These are phyloP conservation scores for Trichophyton benhamiae DNA, from an alignment of 2,329 filamentous ascomycete genomes.

Conservation along the genomic window DNA sequence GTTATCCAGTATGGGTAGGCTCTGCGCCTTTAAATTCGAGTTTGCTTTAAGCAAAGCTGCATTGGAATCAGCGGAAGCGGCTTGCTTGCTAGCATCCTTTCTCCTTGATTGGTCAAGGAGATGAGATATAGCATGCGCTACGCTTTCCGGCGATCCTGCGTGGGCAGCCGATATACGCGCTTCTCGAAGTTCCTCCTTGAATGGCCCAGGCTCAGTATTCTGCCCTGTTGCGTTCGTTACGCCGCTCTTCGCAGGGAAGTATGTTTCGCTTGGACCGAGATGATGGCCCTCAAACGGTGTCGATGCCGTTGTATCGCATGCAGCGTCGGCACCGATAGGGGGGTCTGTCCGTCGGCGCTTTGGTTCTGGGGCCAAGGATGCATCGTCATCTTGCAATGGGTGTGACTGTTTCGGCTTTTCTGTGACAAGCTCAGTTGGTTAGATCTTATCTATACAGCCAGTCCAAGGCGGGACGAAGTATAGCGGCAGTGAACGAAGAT, in stretches of 20 bases:
- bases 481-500: background rate
- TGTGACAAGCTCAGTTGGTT: background rate
- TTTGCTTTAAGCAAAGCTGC: conserved; percentile 29
- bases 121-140: conserved; percentile 30
- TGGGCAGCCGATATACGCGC: conserved; percentile 13
- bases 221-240: background rate
- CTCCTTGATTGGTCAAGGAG: conserved; percentile 35
- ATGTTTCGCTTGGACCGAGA: background rate
- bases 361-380: conserved; percentile 23
- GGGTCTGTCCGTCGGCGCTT: conserved; percentile 32
- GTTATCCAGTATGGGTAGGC: conserved; percentile 49
- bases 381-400: conserved; percentile 22
- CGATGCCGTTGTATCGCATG: background rate
- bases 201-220: background rate
- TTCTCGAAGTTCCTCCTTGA: conserved; percentile 13
- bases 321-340: conserved; percentile 17
- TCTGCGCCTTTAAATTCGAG: conserved; percentile 43
- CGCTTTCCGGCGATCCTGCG: conserved; percentile 16
- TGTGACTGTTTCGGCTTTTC: conserved; percentile 20
- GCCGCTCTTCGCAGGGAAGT: background rate
- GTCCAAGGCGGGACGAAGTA: background rate
- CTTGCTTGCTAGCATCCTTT: conserved; percentile 27
- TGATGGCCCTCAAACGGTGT: background rate
- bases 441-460: background rate
- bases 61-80: conserved; percentile 19